A percentile compares a stretch with the other conserved stretches of the same genome.
Evolutionary conservation across 805 yeast species (phyloP).

Genomic region (Cyberlindnera mycetangii): DNA sequence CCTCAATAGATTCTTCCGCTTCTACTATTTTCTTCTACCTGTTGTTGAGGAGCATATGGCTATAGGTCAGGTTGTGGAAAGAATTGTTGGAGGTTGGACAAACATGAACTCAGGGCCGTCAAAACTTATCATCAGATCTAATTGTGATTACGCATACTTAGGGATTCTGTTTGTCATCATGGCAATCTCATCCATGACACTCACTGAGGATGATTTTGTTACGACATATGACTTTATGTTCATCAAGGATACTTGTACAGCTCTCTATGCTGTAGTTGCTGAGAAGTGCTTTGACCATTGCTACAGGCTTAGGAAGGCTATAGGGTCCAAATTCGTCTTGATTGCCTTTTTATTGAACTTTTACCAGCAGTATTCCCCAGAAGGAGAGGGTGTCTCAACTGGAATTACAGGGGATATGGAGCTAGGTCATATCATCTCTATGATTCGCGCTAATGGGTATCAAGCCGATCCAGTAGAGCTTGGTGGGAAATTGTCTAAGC

Average conservation of each 20-base stretch:
- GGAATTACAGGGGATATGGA: conserved; percentile 45
- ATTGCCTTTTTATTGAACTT: conserved; percentile 45
- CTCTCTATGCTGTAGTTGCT: conserved; percentile 12
- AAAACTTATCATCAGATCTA: conserved; percentile 3
- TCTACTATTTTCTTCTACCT: conserved; percentile 26
- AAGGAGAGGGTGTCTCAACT: conserved; percentile 53
- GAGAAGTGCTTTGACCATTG: conserved; percentile 46
- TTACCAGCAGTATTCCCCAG: conserved; percentile 48
- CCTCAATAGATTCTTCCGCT: conserved; percentile 22
- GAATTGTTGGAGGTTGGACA: conserved; percentile 11
- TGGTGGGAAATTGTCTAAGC: conserved; percentile 6
- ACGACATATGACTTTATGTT: conserved; percentile 6
- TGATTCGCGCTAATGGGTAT: conserved; percentile 51
- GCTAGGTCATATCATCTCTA: conserved; percentile 44
- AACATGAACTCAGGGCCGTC: conserved; percentile 1
- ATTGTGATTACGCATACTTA: conserved; percentile 18
- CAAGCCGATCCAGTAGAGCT: conserved; percentile 48
- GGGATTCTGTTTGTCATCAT: conserved; percentile 22
- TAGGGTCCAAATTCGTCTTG: conserved; percentile 45
- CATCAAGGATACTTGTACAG: conserved; percentile 5
- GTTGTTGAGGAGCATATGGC: conserved; percentile 21
- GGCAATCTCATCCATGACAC: conserved; percentile 22
- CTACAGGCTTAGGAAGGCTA: conserved; percentile 41
- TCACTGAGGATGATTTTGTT: conserved; percentile 13
- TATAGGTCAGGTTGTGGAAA: conserved; percentile 14